phyloP scores from a whole-genome alignment of 225 moss, liverwort and hornwort genomes.

The Ulota crispa region DNA sequence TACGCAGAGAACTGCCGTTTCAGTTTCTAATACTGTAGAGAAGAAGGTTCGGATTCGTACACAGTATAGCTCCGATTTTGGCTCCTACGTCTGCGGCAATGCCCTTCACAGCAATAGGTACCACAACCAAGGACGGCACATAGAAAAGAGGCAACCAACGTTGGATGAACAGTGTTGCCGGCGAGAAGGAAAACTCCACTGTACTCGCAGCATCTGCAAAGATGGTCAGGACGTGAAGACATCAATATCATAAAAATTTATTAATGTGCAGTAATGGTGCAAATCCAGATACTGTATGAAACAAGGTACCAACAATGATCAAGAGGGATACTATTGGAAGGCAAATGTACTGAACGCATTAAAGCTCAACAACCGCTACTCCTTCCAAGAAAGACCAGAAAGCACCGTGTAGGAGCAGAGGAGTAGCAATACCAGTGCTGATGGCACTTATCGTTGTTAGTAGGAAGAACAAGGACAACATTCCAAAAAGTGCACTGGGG shows the following conservation, averaged over 20 bases:
- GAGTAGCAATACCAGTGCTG: slow-evolving; percentile 45
- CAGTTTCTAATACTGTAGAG: slow-evolving; percentile 9
- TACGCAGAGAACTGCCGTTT: slow-evolving; percentile 5
- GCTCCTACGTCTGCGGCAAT: slow-evolving; percentile 74
- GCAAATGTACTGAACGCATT: not conserved
- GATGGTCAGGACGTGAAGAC: not conserved
- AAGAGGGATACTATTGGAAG: slow-evolving; percentile 3
- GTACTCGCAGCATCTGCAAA: slow-evolving; percentile 57
- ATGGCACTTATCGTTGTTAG: slow-evolving; percentile 46
- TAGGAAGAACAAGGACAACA: slow-evolving; percentile 62
- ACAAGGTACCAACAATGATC: slow-evolving; percentile 1
- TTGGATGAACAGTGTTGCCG: slow-evolving; percentile 84
- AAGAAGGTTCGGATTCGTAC: slow-evolving; percentile 43
- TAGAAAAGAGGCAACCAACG: slow-evolving; percentile 99
- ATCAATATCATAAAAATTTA: slow-evolving; percentile 29
- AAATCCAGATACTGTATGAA: not conserved
- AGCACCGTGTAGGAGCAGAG: slow-evolving; percentile 8
- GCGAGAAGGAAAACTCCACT: slow-evolving; percentile 76
- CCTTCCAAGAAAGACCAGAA: not conserved
- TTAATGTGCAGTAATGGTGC: slow-evolving; percentile 13
- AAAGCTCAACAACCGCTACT: slow-evolving; percentile 8
- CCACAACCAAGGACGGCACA: slow-evolving; percentile 89
- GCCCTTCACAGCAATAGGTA: slow-evolving; percentile 88
- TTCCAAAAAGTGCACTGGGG: slow-evolving; percentile 95
- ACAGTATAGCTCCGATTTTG: slow-evolving; percentile 75